Conservation (phyloP, 352 stramenopile genomes). For the Globisporangium parvum region DNA sequence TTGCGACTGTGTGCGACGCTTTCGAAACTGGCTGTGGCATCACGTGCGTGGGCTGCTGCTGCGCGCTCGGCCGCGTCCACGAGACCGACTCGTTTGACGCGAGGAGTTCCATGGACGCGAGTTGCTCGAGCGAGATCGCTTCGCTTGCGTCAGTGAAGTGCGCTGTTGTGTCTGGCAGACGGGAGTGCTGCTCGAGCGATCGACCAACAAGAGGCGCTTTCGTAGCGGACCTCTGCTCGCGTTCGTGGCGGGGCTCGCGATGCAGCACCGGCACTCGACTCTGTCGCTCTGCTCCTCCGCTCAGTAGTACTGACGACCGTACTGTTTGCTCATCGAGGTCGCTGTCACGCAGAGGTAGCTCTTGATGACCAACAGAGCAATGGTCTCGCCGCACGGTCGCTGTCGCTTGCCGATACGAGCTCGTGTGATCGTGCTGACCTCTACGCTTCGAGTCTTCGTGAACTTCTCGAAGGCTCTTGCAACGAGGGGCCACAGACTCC, state of each 20-base stretch:
- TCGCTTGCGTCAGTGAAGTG: neutral
- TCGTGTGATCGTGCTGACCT: neutral
- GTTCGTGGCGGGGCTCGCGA: neutral
- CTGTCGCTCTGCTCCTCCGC: no score
- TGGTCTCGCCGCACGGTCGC: neutral
- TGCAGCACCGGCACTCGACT: no score
- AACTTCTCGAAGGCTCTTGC: neutral
- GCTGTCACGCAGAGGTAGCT: neutral
- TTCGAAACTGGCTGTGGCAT: neutral
- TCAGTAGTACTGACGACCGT: no score
- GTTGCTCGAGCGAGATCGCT: slow-evolving; percentile 10
- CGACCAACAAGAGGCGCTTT: no score
- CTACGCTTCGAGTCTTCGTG: neutral
- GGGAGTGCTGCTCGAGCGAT: neutral
- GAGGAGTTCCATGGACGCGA: slow-evolving; percentile 9
- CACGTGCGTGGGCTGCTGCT: neutral
- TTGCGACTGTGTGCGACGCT: neutral
- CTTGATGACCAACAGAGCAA: neutral
- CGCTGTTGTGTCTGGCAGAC: neutral
- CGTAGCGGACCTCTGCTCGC: no score
- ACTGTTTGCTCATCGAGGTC: no score
- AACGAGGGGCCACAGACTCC: neutral
- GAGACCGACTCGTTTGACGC: neutral
- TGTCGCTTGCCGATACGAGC: neutral
- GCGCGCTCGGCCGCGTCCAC: neutral